These are phyloP conservation scores for Mucor piriformis DNA, from an alignment of 371 early-diverging fungal species.

Conservation along the genomic window DNA sequence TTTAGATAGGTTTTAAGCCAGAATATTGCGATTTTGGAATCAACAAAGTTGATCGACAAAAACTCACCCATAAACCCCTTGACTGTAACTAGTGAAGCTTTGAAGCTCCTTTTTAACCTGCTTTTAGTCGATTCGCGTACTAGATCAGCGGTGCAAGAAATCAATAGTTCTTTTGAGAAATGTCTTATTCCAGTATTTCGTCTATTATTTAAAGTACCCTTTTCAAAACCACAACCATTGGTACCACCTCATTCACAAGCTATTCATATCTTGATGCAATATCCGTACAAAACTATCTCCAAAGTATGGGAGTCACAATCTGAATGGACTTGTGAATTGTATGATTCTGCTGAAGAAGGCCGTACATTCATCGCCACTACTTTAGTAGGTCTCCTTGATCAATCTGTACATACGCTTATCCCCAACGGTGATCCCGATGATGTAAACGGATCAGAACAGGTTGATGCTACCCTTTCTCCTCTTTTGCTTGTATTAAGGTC, in stretches of 20 bases:
- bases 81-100: constrained; percentile 56
- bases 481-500: constrained; percentile 57
- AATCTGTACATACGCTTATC: constrained; percentile 37
- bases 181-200: constrained; percentile 40
- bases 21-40: constrained; percentile 14
- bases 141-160: background rate
- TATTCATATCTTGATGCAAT: constrained; percentile 73
- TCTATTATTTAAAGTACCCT: constrained; percentile 47
- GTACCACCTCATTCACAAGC: constrained; percentile 77
- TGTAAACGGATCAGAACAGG: constrained; percentile 55
- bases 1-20: background rate
- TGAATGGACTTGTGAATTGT: constrained; percentile 14
- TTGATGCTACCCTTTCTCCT: constrained; percentile 72
- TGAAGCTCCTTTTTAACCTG: constrained; percentile 64
- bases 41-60: constrained; percentile 8
- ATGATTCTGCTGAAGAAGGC: constrained; percentile 15
- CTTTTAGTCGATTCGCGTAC: constrained; percentile 46
- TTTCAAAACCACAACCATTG: constrained; percentile 58
- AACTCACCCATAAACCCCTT: constrained; percentile 40
- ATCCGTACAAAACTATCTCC: constrained; percentile 40
- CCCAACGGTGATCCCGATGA: constrained; percentile 48
- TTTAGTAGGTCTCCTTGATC: constrained; percentile 31
- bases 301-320: constrained; percentile 43
- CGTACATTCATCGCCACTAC: constrained; percentile 11
- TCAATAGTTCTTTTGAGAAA: constrained; percentile 19